Conservation (phyloP, 345 rosid genomes). For the Citrus cavaleriei region DNA sequence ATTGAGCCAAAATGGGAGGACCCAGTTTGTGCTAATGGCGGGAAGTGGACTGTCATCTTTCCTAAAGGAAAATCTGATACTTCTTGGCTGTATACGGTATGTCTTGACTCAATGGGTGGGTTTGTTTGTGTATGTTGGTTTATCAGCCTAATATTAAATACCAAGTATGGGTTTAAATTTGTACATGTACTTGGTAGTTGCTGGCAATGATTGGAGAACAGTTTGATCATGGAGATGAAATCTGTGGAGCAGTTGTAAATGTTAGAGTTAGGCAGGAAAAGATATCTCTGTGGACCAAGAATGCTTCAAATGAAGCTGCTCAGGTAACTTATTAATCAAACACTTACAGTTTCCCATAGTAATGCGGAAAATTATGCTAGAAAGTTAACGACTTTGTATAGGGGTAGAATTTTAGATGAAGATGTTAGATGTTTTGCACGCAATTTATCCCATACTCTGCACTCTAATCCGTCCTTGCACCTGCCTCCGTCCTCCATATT, state of each 20-base stretch:
- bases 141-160: not conserved
- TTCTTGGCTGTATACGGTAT: conserved; percentile 75
- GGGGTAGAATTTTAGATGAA: not conserved
- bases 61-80: conserved; percentile 60
- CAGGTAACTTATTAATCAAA: conserved; percentile 47
- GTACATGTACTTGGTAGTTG: conserved; percentile 31
- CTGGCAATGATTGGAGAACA: conserved; percentile 95
- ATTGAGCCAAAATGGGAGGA: conserved; percentile 98
- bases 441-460: not conserved
- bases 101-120: not conserved
- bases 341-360: too few relatives aligned
- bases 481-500: not conserved
- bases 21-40: conserved; percentile 92
- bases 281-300: conserved; percentile 85
- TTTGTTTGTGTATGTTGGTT: not conserved
- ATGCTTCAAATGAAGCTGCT: conserved; percentile 80
- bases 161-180: not conserved
- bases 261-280: conserved; percentile 65
- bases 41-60: conserved; percentile 76
- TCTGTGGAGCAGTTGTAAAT: conserved; percentile 88
- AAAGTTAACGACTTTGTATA: not conserved
- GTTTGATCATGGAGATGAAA: conserved; percentile 90
- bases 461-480: not conserved
- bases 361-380: not conserved
- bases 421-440: not conserved